Conservation (phyloP, 2,329 filamentous ascomycete species). For the Aspergillus piperis region DNA sequence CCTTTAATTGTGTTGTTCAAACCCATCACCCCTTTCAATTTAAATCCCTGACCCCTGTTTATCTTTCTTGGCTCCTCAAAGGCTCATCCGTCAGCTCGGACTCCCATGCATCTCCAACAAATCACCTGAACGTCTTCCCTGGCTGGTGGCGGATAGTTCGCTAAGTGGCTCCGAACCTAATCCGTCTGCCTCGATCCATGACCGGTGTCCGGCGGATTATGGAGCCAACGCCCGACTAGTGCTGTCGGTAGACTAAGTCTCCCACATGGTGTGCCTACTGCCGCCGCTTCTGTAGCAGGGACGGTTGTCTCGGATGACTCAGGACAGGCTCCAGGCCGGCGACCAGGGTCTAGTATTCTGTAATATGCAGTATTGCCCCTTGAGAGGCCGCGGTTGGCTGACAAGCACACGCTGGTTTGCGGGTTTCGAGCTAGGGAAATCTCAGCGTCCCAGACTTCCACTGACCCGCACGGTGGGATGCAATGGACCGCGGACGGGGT, state of each 20-base stretch:
- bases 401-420: slow-evolving; percentile 19
- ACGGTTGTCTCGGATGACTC: slow-evolving; percentile 17
- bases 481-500: slow-evolving; percentile 19
- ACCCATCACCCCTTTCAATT: background rate
- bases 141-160: slow-evolving; percentile 29
- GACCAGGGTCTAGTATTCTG: slow-evolving; percentile 19
- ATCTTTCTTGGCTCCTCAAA: background rate
- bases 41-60: background rate
- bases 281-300: slow-evolving; percentile 17
- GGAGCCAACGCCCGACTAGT: slow-evolving; percentile 28
- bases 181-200: slow-evolving; percentile 24
- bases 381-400: slow-evolving; percentile 24
- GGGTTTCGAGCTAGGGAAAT: slow-evolving; percentile 21
- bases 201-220: slow-evolving; percentile 32
- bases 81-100: slow-evolving; percentile 5
- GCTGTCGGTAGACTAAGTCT: slow-evolving; percentile 26
- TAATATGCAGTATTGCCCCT: slow-evolving; percentile 12
- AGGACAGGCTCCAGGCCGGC: slow-evolving; percentile 17
- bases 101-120: slow-evolving; percentile 5
- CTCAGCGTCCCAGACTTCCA: slow-evolving; percentile 20
- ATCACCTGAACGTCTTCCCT: slow-evolving; percentile 16
- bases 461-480: slow-evolving; percentile 24
- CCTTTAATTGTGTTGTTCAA: background rate
- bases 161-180: slow-evolving; percentile 29
- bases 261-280: slow-evolving; percentile 26